A percentile compares a stretch with the other conserved stretches of the same genome.
These are phyloP conservation scores for Salvia rosmarinus DNA, from an alignment of 257 asterid species.

Conservation along the genomic window DNA sequence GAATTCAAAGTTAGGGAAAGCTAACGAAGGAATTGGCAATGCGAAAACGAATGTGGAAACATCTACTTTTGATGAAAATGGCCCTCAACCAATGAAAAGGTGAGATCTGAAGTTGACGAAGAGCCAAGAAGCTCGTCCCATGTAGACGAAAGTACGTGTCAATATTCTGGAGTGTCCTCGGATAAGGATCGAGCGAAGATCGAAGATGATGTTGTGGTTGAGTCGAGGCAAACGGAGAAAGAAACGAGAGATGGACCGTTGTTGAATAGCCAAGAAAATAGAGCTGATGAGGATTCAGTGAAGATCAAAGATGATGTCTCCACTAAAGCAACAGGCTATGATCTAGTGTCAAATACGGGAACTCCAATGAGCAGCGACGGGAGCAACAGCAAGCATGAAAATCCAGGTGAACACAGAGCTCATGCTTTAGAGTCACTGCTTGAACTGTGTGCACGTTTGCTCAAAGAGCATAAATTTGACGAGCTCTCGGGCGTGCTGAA, in stretches of 20 bases:
- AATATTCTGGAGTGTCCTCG: conserved; percentile 16
- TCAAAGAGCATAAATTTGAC: conserved; percentile 84
- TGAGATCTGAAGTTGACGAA: conserved; percentile 43
- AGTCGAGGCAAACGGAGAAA: conserved; percentile 35
- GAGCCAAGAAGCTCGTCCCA: conserved; percentile 40
- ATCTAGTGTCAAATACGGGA: conserved; percentile 33
- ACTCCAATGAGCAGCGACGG: conserved; percentile 37
- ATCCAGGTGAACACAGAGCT: conserved; percentile 59
- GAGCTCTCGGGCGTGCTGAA: conserved; percentile 89
- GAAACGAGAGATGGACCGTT: conserved; percentile 35
- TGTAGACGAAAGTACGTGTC: conserved; percentile 33
- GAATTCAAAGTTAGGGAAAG: conserved; percentile 29
- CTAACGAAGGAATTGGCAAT: neutral
- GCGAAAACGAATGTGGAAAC: conserved; percentile 28
- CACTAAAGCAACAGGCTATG: conserved; percentile 36
- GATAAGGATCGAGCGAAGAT: conserved; percentile 36
- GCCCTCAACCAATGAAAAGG: conserved; percentile 26
- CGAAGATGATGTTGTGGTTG: conserved; percentile 27
- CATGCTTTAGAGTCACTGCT: conserved; percentile 93
- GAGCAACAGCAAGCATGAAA: conserved; percentile 29
- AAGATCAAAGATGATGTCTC: conserved; percentile 36
- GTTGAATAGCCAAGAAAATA: conserved; percentile 42
- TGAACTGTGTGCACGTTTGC: conserved; percentile 81
- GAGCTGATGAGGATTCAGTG: conserved; percentile 48
- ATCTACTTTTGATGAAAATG: conserved; percentile 32